Conservation (phyloP, 2,329 filamentous ascomycete genomes). For the Fusarium sambucinum region DNA sequence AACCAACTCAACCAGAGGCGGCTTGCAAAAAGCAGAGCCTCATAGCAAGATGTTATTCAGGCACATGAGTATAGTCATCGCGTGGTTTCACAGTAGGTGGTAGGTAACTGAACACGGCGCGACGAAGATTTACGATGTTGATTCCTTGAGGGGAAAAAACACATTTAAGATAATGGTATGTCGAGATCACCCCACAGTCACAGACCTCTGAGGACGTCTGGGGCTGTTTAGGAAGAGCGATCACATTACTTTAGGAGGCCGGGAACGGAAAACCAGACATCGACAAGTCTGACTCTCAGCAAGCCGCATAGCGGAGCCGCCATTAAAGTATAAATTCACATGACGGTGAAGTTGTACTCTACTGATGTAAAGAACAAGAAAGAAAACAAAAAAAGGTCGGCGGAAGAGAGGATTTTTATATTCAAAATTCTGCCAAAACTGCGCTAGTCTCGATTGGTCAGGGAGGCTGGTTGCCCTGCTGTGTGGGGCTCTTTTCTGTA, state of each 20-base stretch:
- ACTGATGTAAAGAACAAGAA: slow-evolving; percentile 30
- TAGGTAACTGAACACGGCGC: background rate
- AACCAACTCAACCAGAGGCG: too few relatives aligned
- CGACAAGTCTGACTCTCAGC: slow-evolving; percentile 64
- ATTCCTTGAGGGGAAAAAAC: background rate
- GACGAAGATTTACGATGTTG: background rate
- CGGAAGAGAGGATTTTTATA: slow-evolving; percentile 22
- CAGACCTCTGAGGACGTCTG: slow-evolving; percentile 56
- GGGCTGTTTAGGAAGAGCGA: slow-evolving; percentile 62
- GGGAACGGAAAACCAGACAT: slow-evolving; percentile 69
- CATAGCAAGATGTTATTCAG: background rate
- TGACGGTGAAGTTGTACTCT: slow-evolving; percentile 38
- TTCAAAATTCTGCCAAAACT: background rate
- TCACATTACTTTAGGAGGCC: slow-evolving; percentile 63
- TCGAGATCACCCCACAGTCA: slow-evolving; percentile 66
- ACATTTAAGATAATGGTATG: slow-evolving; percentile 47
- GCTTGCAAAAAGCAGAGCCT: background rate
- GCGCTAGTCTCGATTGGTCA: slow-evolving; percentile 7
- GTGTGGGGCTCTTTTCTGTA: background rate
- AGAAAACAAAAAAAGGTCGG: slow-evolving; percentile 4
- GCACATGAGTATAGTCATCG: background rate
- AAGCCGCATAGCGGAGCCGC: slow-evolving; percentile 67
- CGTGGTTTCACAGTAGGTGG: background rate
- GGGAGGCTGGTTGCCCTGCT: background rate
- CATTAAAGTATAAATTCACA: slow-evolving; percentile 59